These are phyloP conservation scores for Secale cereale DNA, from an alignment of 176 grass and related monocot genomes.

Conservation along the genomic window DNA sequence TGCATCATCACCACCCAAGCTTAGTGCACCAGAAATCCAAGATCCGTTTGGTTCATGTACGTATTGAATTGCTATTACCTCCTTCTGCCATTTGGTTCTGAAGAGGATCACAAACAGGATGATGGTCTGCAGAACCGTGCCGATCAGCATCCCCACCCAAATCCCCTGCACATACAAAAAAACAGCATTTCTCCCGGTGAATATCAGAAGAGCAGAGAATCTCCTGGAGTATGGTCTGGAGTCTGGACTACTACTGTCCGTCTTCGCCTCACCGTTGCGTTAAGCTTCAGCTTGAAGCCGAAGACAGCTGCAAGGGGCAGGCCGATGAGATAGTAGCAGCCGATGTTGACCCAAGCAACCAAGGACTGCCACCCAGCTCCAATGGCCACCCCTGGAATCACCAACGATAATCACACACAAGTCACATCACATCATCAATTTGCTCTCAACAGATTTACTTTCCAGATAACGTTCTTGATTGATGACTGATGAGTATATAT, in stretches of 20 bases:
- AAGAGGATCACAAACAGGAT: slow-evolving; percentile 50
- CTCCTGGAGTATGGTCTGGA: no score
- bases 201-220: no score
- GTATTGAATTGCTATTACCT: slow-evolving; percentile 31
- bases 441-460: background rate
- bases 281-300: slow-evolving; percentile 60
- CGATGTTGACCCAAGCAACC: slow-evolving; percentile 62
- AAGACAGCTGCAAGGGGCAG: slow-evolving; percentile 57
- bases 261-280: slow-evolving; percentile 11
- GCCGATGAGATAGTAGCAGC: slow-evolving; percentile 57
- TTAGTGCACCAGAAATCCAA: background rate
- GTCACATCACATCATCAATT: no score
- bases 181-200: background rate
- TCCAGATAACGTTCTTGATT: background rate
- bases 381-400: slow-evolving; percentile 51
- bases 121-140: slow-evolving; percentile 48
- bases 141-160: slow-evolving; percentile 60
- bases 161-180: slow-evolving; percentile 47
- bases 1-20: background rate
- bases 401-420: background rate
- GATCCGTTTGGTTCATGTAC: no score
- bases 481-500: background rate
- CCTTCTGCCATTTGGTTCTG: slow-evolving; percentile 70
- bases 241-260: background rate
- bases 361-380: slow-evolving; percentile 80